Evolutionary conservation across 805 yeast genomes (phyloP).

Genomic region (Vanderwaltozyma verrucispora): DNA sequence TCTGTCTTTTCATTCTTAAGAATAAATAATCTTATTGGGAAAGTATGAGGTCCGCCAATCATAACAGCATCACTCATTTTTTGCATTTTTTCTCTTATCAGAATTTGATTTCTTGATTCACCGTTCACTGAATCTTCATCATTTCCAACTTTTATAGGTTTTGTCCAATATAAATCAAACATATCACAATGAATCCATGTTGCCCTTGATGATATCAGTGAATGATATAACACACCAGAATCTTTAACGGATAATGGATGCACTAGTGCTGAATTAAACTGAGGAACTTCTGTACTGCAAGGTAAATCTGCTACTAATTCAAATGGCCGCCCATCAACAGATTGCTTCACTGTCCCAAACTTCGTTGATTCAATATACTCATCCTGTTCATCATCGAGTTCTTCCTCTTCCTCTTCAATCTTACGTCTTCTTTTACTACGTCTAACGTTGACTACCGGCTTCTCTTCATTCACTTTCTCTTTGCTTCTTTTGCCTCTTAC

Average conservation of each 20-base stretch:
- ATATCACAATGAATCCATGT: slow-evolving; percentile 55
- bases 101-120: slow-evolving; percentile 4
- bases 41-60: slow-evolving; percentile 73
- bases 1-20: slow-evolving; percentile 71
- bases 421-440: slow-evolving; percentile 1
- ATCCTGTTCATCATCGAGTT: background rate
- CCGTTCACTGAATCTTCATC: slow-evolving; percentile 16
- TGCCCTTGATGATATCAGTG: slow-evolving; percentile 64
- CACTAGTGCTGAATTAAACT: slow-evolving; percentile 41
- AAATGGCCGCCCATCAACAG: slow-evolving; percentile 40
- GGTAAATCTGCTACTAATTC: slow-evolving; percentile 59
- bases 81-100: slow-evolving; percentile 68
- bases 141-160: slow-evolving; percentile 39
- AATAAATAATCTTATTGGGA: slow-evolving; percentile 70
- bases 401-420: background rate
- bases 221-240: slow-evolving; percentile 58
- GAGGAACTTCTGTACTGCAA: slow-evolving; percentile 49
- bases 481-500: no score
- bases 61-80: slow-evolving; percentile 70
- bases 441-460: background rate
- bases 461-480: background rate
- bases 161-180: slow-evolving; percentile 74
- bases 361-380: background rate
- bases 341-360: background rate
- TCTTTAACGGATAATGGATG: slow-evolving; percentile 64